Percentiles rank a stretch among this genome's conserved stretches.
Evolutionary conservation across 2,329 filamentous ascomycete species (phyloP).

Genomic region (Knufia petricola): DNA sequence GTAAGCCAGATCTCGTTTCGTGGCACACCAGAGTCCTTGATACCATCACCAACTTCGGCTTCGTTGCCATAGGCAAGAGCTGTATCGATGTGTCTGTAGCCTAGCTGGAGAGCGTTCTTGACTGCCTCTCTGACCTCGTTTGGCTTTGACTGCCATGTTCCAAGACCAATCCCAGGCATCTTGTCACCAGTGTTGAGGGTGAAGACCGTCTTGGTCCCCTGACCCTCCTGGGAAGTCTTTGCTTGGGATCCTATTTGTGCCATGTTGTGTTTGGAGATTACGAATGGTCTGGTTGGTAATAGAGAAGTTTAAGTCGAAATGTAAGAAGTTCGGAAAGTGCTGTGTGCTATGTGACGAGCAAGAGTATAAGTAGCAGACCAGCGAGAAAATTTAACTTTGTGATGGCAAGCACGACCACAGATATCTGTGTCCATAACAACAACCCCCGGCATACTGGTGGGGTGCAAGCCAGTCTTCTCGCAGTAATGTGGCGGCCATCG

Average conservation of each 20-base stretch:
- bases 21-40: constrained; percentile 55
- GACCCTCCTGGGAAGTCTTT: constrained; percentile 6
- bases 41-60: constrained; percentile 55
- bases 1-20: constrained; percentile 61
- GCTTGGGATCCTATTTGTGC: neutral
- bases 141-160: constrained; percentile 68
- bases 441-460: neutral
- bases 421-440: neutral
- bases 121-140: constrained; percentile 62
- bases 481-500: neutral
- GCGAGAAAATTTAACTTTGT: neutral
- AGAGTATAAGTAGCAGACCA: neutral
- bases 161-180: constrained; percentile 57
- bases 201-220: constrained; percentile 20
- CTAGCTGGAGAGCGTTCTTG: constrained; percentile 54
- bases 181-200: constrained; percentile 32
- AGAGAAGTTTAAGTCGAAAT: neutral
- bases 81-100: constrained; percentile 69
- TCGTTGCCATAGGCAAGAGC: constrained; percentile 73
- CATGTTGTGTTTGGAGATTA: neutral
- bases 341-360: neutral
- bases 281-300: neutral
- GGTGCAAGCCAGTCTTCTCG: neutral
- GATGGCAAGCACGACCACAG: neutral
- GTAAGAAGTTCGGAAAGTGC: neutral